Percentiles rank a stretch among this genome's conserved stretches.
phyloP scores from a whole-genome alignment of 164 flowering plant species.

The Berberis vulgaris region DNA sequence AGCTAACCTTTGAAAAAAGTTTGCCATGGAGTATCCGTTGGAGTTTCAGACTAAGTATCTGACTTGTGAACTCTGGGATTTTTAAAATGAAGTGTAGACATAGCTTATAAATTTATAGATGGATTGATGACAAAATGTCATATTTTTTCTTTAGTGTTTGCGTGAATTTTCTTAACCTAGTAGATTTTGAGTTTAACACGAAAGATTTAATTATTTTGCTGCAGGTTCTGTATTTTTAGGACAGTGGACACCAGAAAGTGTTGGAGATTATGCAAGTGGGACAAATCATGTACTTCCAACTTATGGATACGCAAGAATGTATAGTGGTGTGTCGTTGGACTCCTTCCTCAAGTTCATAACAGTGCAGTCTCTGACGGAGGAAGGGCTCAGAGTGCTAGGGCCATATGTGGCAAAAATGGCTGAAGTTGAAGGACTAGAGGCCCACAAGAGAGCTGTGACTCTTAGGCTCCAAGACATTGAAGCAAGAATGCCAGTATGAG shows the following conservation, averaged over 20 bases:
- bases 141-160: too few species aligned
- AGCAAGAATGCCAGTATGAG: conserved; percentile 23
- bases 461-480: conserved; percentile 73
- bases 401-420: conserved; percentile 93
- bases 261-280: conserved; percentile 97
- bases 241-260: conserved; percentile 96
- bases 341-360: conserved; percentile 89
- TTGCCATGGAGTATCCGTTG: too few species aligned
- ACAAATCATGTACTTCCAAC: conserved; percentile 98
- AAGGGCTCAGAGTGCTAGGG: conserved; percentile 74
- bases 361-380: conserved; percentile 85
- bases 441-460: conserved; percentile 93
- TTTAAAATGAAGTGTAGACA: too few species aligned
- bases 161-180: neutral
- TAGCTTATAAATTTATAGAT: too few species aligned
- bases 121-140: neutral
- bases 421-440: conserved; percentile 88
- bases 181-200: neutral
- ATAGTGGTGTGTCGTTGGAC: conserved; percentile 86
- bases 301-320: conserved; percentile 94
- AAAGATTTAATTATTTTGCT: neutral
- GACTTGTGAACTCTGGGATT: too few species aligned
- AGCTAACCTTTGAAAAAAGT: too few species aligned
- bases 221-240: conserved; percentile 95
- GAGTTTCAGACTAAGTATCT: too few species aligned